A percentile compares a stretch with the other conserved stretches of the same genome.
Conservation (phyloP, 208 protist species). For the Hexamita inflata region DNA sequence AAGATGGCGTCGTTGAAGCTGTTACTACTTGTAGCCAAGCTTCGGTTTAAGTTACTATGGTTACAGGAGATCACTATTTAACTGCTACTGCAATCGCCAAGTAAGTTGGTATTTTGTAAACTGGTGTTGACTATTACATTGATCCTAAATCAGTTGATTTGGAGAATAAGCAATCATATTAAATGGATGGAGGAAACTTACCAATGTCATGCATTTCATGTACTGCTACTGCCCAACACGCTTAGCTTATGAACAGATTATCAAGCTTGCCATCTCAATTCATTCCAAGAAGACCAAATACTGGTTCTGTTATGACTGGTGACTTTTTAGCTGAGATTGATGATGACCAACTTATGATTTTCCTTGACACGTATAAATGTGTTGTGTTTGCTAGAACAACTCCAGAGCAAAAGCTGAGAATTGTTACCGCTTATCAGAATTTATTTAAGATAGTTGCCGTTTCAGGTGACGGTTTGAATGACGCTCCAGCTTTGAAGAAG, state of each 20-base stretch:
- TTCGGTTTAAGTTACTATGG: slow-evolving; percentile 71
- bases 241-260: no score
- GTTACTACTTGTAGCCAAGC: slow-evolving; percentile 57
- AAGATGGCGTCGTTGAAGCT: slow-evolving; percentile 53
- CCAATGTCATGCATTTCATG: no score
- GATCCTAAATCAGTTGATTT: slow-evolving; percentile 35
- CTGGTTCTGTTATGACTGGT: slow-evolving; percentile 26
- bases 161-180: slow-evolving; percentile 11
- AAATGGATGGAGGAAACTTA: background rate
- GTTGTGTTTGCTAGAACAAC: slow-evolving; percentile 67
- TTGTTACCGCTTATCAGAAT: slow-evolving; percentile 44
- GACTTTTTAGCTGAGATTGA: background rate
- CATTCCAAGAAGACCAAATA: background rate
- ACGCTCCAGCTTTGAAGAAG: slow-evolving; percentile 73
- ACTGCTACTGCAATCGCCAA: slow-evolving; percentile 66
- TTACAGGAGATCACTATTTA: slow-evolving; percentile 70
- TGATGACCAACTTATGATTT: background rate
- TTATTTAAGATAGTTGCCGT: slow-evolving; percentile 54
- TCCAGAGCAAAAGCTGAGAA: slow-evolving; percentile 63
- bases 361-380: slow-evolving; percentile 32
- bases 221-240: no score
- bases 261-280: background rate
- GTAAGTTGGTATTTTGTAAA: slow-evolving; percentile 54
- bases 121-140: slow-evolving; percentile 7
- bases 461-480: slow-evolving; percentile 80